Base-by-base conservation (phyloP, 345 rosid species). In the Rhizophora apiculata region DNA sequence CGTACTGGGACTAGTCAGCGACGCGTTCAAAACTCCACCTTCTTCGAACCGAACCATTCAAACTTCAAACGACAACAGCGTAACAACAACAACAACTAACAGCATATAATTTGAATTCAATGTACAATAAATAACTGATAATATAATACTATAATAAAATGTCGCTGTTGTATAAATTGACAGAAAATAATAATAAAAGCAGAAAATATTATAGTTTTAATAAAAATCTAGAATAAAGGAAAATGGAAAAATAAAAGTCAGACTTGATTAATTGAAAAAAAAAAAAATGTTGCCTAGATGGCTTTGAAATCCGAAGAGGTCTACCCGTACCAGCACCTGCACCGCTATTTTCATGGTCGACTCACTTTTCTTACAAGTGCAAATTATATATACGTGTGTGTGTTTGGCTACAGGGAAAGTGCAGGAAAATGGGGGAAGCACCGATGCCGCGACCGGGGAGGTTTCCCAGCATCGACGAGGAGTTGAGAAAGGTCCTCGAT, bases 401-500 rank as follows among this genome's bases (percentile, higher is more conserved):
- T 53, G 71, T 31, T 63, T 68, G 73, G 62, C 48, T 56, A 36
- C 26, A 1, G 49, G 70, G 58, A 66, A 60, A 46, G 9, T 27
- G 26, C 26, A 54, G 63, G 65, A 70, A 64, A 60, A 43, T 8
- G 68, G 32, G 62, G 51, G 36, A 51, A 68, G 34, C 20, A 27
- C 24, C 27, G 22, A 59, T 59, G 65, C 61, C 53, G 8, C n/a
- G 37, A 26, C 19, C n/a, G 65, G 65, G 72, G 70, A 89, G 68
- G 82, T 65, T 88, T 16, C 61, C 74, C 15, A 93, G 77, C 24
- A 76, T 79, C 26, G 84, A 77, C 39, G 77, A 80, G 13, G 98
- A 87, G 74, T 76, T 95, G 74, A 85, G 73, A 78, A 76, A 71
- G 80, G 64, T 95, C 13, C 76, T 83, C 68, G 80, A 82, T 60